Conservation (phyloP, 2,329 filamentous ascomycete genomes). For the Chaetomiaceae sp. region DNA sequence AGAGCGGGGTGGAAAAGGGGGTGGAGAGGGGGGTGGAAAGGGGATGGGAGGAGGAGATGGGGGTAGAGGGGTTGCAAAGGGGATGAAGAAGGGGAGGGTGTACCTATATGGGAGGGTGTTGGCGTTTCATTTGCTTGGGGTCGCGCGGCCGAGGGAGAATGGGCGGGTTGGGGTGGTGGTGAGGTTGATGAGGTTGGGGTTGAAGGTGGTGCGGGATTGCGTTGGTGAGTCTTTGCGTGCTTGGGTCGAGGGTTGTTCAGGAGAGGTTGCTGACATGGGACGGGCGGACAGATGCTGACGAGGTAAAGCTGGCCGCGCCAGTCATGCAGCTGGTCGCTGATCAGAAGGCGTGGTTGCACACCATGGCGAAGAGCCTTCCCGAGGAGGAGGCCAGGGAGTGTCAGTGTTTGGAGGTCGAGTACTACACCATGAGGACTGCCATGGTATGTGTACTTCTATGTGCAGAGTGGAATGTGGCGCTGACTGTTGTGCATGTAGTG, state of each 20-base stretch:
- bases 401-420: slow-evolving; percentile 51
- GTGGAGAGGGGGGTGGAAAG: neutral
- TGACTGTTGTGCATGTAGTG: slow-evolving; percentile 43
- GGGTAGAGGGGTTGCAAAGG: slow-evolving; percentile 16
- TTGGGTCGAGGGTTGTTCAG: neutral
- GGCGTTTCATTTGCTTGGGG: slow-evolving; percentile 63
- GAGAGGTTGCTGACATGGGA: slow-evolving; percentile 6
- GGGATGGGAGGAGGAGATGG: neutral
- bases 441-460: slow-evolving; percentile 48
- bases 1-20: neutral
- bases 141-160: slow-evolving; percentile 36
- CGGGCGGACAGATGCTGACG: slow-evolving; percentile 46
- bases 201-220: slow-evolving; percentile 61
- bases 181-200: slow-evolving; percentile 60
- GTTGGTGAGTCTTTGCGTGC: slow-evolving; percentile 42
- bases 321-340: slow-evolving; percentile 61
- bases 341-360: slow-evolving; percentile 43
- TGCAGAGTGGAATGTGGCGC: neutral
- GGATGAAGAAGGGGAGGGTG: slow-evolving; percentile 26
- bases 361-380: slow-evolving; percentile 26
- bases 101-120: slow-evolving; percentile 45
- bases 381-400: slow-evolving; percentile 30
- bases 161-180: slow-evolving; percentile 34
- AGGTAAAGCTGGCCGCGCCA: slow-evolving; percentile 54
- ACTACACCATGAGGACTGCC: slow-evolving; percentile 59